phyloP scores from a whole-genome alignment of 345 rosid species.

The Cardamine occulta region DNA sequence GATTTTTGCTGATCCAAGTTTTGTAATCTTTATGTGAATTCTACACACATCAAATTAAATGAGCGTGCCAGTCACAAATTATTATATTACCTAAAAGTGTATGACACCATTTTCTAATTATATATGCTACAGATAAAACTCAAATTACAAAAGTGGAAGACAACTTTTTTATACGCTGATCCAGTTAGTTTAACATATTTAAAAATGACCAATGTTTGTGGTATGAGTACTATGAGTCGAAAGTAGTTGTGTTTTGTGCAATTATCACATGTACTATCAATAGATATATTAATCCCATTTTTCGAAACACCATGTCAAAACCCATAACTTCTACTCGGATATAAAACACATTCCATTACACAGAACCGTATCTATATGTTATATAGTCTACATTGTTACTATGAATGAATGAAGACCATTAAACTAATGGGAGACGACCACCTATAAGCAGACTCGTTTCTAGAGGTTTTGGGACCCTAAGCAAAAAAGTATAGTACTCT shows the following conservation, averaged over 20 bases:
- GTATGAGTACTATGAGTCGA: neutral
- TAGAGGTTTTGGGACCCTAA: no score
- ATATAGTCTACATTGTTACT: neutral
- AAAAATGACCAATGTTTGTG: neutral
- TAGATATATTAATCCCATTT: neutral
- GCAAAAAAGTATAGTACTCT: no score
- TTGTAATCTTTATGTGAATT: constrained; percentile 23
- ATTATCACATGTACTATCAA: neutral
- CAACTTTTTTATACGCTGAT: neutral
- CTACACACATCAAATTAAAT: neutral
- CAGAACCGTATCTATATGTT: neutral
- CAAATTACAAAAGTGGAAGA: neutral
- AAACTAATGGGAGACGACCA: constrained; percentile 1
- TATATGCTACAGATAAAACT: neutral
- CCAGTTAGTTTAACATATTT: neutral
- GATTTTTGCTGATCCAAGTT: constrained; percentile 37
- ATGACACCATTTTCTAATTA: neutral
- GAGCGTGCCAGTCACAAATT: neutral
- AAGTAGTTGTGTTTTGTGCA: constrained; percentile 6
- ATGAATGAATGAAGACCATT: neutral
- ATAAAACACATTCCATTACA: neutral
- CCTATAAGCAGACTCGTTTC: no score
- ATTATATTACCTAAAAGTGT: neutral
- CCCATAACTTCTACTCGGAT: neutral
- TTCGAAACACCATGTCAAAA: neutral